These are phyloP conservation scores for Trichophyton mentagrophytes DNA, from an alignment of 2,329 filamentous ascomycete genomes.

Conservation along the genomic window DNA sequence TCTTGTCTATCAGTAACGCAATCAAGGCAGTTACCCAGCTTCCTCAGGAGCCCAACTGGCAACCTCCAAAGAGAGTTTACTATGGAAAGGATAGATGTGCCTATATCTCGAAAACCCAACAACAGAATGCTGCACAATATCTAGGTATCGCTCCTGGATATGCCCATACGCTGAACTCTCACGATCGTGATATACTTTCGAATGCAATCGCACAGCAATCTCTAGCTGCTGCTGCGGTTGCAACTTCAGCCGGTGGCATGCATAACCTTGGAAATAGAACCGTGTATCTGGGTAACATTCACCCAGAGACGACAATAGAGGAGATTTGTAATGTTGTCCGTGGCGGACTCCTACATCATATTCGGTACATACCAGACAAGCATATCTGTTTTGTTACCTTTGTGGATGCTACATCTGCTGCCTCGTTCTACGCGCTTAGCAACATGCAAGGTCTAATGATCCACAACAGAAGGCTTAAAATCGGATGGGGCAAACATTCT, in stretches of 20 bases:
- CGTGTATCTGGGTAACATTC: constrained; percentile 96
- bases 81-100: constrained; percentile 98
- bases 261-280: constrained; percentile 96
- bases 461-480: constrained; percentile 93
- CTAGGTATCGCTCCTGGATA: constrained; percentile 93
- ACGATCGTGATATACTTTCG: constrained; percentile 91
- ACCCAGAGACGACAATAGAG: constrained; percentile 96
- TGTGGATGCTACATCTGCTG: constrained; percentile 93
- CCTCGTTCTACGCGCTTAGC: constrained; percentile 94
- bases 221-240: constrained; percentile 88
- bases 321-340: constrained; percentile 99
- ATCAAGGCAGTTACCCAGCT: constrained; percentile 97
- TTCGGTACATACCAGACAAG: constrained; percentile 98
- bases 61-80: constrained; percentile 86
- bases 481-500: constrained; percentile 98
- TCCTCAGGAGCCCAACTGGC: constrained; percentile 94
- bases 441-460: constrained; percentile 98
- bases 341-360: constrained; percentile 89
- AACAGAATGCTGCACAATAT: constrained; percentile 97
- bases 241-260: constrained; percentile 88
- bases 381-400: constrained; percentile 99
- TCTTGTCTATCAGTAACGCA: constrained; percentile 90
- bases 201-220: constrained; percentile 95
- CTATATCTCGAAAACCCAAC: constrained; percentile 98
- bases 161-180: constrained; percentile 88